These are phyloP conservation scores for Globisporangium megalacanthum DNA, from an alignment of 352 stramenopile species.

Conservation along the genomic window DNA sequence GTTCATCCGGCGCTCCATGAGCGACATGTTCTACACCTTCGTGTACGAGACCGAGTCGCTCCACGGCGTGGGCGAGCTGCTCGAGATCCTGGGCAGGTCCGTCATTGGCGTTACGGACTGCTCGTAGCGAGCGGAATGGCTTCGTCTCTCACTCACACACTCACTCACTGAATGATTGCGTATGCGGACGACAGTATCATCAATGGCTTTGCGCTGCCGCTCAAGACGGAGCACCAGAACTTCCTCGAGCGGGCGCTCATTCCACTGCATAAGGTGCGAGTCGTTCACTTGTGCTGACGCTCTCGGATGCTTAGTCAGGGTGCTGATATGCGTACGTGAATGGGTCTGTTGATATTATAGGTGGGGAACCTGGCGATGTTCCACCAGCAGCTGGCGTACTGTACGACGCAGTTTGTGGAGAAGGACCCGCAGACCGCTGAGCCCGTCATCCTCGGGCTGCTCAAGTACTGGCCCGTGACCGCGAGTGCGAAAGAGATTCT, in stretches of 20 bases:
- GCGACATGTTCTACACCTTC: conserved; percentile 98
- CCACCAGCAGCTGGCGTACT: conserved; percentile 99
- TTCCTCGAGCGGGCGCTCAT: conserved; percentile 94
- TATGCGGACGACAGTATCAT: conserved; percentile 98
- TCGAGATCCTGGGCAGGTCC: no score
- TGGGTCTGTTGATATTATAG: no score
- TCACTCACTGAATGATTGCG: no score
- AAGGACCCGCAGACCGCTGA: conserved; percentile 97
- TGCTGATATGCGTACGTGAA: no score
- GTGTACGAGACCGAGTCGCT: conserved; percentile 96
- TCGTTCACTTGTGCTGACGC: no score
- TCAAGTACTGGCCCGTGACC: conserved; percentile 95
- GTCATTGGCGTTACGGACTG: no score
- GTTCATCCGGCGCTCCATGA: conserved; percentile 97
- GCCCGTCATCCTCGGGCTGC: conserved; percentile 92
- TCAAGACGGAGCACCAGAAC: conserved; percentile 97
- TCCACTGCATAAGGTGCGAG: conserved; percentile 97
- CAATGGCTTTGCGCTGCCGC: conserved; percentile 98
- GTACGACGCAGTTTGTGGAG: conserved; percentile 99
- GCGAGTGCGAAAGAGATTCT: conserved; percentile 93
- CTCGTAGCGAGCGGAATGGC: no score
- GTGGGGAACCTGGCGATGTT: conserved; percentile 97
- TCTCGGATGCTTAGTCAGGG: no score
- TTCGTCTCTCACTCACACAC: no score
- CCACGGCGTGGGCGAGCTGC: conserved; percentile 95